Evolutionary conservation across 169 alveolate genomes (phyloP).

Genomic region (Plasmodium blacklocki): DNA sequence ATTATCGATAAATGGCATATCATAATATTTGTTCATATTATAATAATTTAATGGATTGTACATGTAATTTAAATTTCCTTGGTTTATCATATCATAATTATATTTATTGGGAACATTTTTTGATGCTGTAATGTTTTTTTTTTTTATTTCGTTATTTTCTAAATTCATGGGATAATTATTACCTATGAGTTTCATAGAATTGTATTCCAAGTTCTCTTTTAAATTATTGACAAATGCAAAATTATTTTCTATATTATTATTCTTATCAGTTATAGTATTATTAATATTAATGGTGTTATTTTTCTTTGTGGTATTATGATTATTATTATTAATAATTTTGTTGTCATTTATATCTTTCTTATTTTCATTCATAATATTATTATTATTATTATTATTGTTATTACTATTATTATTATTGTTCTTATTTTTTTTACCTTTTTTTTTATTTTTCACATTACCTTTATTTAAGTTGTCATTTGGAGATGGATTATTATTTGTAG

Average conservation of each 20-base stretch:
- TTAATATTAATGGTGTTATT: neutral
- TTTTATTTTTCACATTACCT: no score
- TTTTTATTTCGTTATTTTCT: conserved; percentile 12
- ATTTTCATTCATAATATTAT: no score
- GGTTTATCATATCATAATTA: conserved; percentile 17
- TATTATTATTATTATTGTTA: no score
- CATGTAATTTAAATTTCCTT: conserved; percentile 34
- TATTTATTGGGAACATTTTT: conserved; percentile 10
- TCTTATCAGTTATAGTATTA: neutral
- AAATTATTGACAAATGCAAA: no score
- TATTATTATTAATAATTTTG: no score
- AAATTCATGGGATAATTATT: conserved; percentile 13
- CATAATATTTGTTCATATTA: conserved; percentile 22
- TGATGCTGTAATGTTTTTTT: conserved; percentile 10
- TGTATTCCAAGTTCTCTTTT: no score
- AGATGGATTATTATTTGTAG: no score
- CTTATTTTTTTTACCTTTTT: no score
- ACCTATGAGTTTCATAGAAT: neutral
- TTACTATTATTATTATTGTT: no score
- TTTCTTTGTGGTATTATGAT: neutral
- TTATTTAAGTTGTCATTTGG: no score
- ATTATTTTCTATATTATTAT: no score
- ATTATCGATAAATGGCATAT: conserved; percentile 19
- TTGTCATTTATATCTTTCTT: no score
- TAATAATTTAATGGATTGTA: conserved; percentile 13